Base-by-base conservation (phyloP, 306 rosid species). In the Trichosanthes cucumerina region DNA sequence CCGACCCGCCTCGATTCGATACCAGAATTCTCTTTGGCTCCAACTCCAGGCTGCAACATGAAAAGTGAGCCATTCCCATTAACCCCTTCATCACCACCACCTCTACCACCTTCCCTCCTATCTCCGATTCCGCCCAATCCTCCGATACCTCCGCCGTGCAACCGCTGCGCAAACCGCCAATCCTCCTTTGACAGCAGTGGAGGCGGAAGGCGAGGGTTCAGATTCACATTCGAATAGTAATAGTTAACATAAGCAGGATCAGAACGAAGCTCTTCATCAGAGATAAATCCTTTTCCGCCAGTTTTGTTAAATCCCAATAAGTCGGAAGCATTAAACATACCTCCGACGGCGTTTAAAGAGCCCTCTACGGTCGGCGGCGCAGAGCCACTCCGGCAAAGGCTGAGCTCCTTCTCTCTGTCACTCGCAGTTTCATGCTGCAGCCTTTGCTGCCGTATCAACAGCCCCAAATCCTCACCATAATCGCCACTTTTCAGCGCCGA, bases 321-420 rank as follows among this genome's bases (percentile, higher is more conserved):
- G 33, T 69, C 84, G 7, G 86, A 81, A 54, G 79, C 83, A 50
- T 88, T 89, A 7, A 82, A 85, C 73, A 91, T 57, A 14, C 93
- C 91, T 7, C 90, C 95, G 21, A 90, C 86, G 3, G 98, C 92
- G 63, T 79, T 78, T 16, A 92, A 60, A 8, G 98, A 93, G 6
- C 97, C 96, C 28, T 93, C 98, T 2, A 93, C 93, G 7, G 97
- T 92, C 3, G 97, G 98, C 1, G 98, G 98, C 11, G 98, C 97
- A 36, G 98, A 93, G 78, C 98, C 98, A 82, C 98, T 92, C 46
- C 98, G 80, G 73, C 89, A 83, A 84, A 81, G 82, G 57, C 80
- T 88, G 18, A 91, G 89, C 23, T 93, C 98, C 78, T 88, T 84
- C 82, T 89, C 96, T 28, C 88, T 79, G 9, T 88, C 93, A 75